Conservation (phyloP, 768 basidiomycete genomes). For the Kwoniella shandongensis region DNA sequence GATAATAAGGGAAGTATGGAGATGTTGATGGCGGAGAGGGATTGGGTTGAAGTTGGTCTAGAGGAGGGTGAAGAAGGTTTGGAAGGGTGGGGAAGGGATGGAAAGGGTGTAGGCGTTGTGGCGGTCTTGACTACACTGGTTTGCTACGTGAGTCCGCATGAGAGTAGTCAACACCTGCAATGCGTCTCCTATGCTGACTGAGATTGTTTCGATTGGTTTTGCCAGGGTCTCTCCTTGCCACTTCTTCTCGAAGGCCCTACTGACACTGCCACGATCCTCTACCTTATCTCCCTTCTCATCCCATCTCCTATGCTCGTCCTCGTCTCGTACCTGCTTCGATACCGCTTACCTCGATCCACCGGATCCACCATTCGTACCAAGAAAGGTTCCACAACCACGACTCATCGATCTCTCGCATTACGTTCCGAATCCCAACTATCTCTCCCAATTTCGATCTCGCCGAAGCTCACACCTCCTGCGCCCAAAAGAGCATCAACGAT, state of each 20-base stretch:
- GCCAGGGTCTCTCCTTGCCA: constrained; percentile 31
- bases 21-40: constrained; percentile 35
- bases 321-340: constrained; percentile 32
- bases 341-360: constrained; percentile 15
- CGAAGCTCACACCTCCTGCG: constrained; percentile 38
- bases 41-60: constrained; percentile 32
- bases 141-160: constrained; percentile 33
- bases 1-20: constrained; percentile 35
- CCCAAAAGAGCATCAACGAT: constrained; percentile 15
- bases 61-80: constrained; percentile 29
- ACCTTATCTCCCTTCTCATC: constrained; percentile 11
- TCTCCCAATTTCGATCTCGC: constrained; percentile 38
- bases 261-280: constrained; percentile 3
- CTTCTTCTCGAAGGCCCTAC: constrained; percentile 21
- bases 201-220: no score
- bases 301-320: constrained; percentile 26
- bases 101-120: constrained; percentile 30
- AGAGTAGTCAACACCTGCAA: not conserved
- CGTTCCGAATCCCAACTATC: constrained; percentile 37
- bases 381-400: constrained; percentile 21
- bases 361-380: constrained; percentile 3
- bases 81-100: constrained; percentile 32
- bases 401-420: constrained; percentile 41
- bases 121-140: constrained; percentile 20
- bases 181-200: no score